Base-by-base conservation (phyloP, 441 rosid genomes). In the Capsella rubella region DNA sequence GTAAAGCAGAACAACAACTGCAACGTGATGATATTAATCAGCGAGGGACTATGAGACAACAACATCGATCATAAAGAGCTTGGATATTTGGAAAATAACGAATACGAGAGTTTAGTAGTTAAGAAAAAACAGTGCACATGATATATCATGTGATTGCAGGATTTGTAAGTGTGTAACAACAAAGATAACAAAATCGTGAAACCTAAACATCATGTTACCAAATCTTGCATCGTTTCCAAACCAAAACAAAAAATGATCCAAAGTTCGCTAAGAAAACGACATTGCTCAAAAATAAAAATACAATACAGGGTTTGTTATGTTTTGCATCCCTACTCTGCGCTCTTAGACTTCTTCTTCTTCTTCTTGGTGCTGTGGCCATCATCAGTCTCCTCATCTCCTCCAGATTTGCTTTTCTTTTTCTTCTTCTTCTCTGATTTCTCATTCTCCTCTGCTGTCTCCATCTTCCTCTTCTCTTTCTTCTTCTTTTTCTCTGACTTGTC, bases 381-480 rank as follows among this genome's bases (percentile, higher is more conserved):
- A 8, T 60, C 77, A 59, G 54, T 61, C 43, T n/a, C 77, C 35
- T 77, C 73, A 0, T 72, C 81, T 62, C 52, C 81, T 56, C 53
- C 78, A n/a, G 62, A 27, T 45, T 73, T 73, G 3, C 71, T 73
- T 57, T 78, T 78, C 78, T 78, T 73, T 55, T 68, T 79, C 61
- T 73, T 73, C 40, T 76, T 75, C 67, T 73, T 79, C 69, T 74
- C 67, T 34, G 79, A 69, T 56, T 79, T 74, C 28, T 69, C 78
- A 13, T 31, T 45, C 14, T 74, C 82, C 12, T 67, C 70, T 11
- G 42, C 56, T n/a, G 62, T 59, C 52, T 67, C 78, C 54, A 61
- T 45, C 78, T 78, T 78, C 51, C 78, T 67, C 75, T 78, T 76
- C 67, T 75, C 58, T 13, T 69, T 76, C 79, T 75, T 77, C 57